Conservation (phyloP, 2,329 filamentous ascomycete species). For the Tympanopsis confertula region DNA sequence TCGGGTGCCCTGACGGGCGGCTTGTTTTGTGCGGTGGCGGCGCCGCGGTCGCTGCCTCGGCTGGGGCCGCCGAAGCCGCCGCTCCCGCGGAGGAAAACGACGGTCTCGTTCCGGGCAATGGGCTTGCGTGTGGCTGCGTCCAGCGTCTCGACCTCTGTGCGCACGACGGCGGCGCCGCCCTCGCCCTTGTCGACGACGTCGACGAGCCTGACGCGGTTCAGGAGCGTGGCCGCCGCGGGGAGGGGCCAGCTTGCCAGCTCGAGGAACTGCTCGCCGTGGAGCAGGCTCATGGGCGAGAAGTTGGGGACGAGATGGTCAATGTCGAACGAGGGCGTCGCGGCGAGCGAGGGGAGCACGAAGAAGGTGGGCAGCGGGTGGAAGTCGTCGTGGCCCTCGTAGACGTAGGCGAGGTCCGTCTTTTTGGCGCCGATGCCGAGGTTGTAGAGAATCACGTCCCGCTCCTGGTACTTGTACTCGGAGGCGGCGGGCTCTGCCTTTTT, state of each 20-base stretch:
- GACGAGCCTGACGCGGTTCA: constrained; percentile 69
- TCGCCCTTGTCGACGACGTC: constrained; percentile 95
- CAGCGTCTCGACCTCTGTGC: constrained; percentile 70
- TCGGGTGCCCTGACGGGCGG: constrained; percentile 70
- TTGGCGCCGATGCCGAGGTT: constrained; percentile 91
- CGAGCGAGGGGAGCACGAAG: constrained; percentile 90
- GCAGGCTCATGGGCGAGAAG: constrained; percentile 96
- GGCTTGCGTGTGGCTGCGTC: constrained; percentile 78
- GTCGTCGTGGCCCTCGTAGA: constrained; percentile 78
- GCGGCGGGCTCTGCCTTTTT: constrained; percentile 61
- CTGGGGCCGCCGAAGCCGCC: constrained; percentile 80
- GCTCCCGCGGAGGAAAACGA: constrained; percentile 81
- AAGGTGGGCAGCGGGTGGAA: constrained; percentile 95
- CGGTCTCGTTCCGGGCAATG: constrained; percentile 92
- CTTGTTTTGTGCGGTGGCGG: constrained; percentile 67
- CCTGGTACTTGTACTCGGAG: constrained; percentile 71
- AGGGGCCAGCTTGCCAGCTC: constrained; percentile 88
- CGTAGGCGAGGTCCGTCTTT: constrained; percentile 72
- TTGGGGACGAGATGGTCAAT: constrained; percentile 80
- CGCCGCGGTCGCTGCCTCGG: constrained; percentile 68
- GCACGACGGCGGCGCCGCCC: constrained; percentile 59
- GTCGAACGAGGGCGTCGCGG: constrained; percentile 67
- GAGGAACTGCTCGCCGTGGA: constrained; percentile 97
- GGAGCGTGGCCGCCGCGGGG: constrained; percentile 67
- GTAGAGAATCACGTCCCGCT: constrained; percentile 86